Evolutionary conservation across 257 asterid genomes (phyloP).

Genomic region (Solanum lycopersicoides): DNA sequence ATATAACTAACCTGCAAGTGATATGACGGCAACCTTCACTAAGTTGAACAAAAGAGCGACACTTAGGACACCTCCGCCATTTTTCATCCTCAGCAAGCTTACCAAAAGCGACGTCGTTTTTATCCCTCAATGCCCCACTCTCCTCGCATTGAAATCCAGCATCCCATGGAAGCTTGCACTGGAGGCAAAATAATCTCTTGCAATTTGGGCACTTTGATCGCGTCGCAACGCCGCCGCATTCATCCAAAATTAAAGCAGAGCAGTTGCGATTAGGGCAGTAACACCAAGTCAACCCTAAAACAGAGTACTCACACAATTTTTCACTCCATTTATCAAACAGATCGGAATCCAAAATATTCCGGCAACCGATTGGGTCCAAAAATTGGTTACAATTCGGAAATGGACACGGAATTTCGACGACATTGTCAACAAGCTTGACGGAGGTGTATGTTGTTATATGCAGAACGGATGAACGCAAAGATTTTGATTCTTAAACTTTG

Average conservation of each 20-base stretch:
- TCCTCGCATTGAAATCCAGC: constrained; percentile 48
- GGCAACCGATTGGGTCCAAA: constrained; percentile 47
- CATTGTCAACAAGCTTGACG: constrained; percentile 40
- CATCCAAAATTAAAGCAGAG: constrained; percentile 43
- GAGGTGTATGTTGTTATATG: constrained; percentile 45
- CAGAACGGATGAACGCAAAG: constrained; percentile 51
- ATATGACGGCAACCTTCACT: background rate
- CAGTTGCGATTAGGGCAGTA: constrained; percentile 58
- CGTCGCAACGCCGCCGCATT: constrained; percentile 49
- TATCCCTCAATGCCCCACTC: constrained; percentile 30
- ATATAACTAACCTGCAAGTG: background rate
- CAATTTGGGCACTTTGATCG: constrained; percentile 48
- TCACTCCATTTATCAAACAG: constrained; percentile 63
- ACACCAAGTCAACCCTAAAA: constrained; percentile 18
- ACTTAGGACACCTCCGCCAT: constrained; percentile 12
- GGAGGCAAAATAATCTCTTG: constrained; percentile 39
- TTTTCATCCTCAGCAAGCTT: background rate
- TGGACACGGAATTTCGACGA: constrained; percentile 44
- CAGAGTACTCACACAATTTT: constrained; percentile 36
- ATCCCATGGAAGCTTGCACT: constrained; percentile 46
- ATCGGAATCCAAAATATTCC: constrained; percentile 13
- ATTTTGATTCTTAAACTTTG: background rate
- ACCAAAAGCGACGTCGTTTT: background rate
- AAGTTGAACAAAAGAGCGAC: constrained; percentile 14
- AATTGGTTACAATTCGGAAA: constrained; percentile 29